These are phyloP conservation scores for Malus sieversii DNA, from an alignment of 306 rosid species.

Conservation along the genomic window DNA sequence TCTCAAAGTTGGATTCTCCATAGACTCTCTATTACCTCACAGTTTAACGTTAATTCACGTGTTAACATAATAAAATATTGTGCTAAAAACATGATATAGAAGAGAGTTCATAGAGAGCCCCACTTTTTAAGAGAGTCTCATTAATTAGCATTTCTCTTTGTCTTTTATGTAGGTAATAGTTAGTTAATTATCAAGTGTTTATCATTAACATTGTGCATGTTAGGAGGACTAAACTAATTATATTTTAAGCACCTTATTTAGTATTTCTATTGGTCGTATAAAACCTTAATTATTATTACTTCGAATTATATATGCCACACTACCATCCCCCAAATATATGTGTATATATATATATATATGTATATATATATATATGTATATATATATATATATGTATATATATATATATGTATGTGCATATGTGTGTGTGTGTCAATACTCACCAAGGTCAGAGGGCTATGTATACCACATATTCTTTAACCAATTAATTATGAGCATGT, in stretches of 20 bases:
- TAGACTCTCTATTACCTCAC: fast-evolving
- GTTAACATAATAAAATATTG: too few relatives aligned
- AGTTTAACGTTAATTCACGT: too few relatives aligned
- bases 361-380: too few relatives aligned
- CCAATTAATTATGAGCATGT: neutral
- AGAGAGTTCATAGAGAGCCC: too few relatives aligned
- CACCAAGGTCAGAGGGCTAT: neutral
- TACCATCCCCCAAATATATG: neutral
- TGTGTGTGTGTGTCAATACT: neutral
- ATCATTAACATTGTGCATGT: neutral
- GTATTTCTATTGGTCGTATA: neutral
- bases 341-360: too few relatives aligned
- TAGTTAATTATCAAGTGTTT: neutral
- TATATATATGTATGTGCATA: too few relatives aligned
- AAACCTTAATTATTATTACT: neutral
- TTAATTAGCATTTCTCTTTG: neutral
- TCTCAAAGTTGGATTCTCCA: too few relatives aligned
- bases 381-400: too few relatives aligned
- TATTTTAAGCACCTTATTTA: neutral
- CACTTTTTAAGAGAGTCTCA: too few relatives aligned
- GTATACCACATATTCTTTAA: neutral
- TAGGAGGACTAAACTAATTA: neutral
- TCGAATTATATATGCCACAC: neutral
- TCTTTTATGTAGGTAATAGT: neutral
- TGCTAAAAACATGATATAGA: too few relatives aligned